Conservation (phyloP, 164 flowering plant genomes). For the Hamamelis virginiana region DNA sequence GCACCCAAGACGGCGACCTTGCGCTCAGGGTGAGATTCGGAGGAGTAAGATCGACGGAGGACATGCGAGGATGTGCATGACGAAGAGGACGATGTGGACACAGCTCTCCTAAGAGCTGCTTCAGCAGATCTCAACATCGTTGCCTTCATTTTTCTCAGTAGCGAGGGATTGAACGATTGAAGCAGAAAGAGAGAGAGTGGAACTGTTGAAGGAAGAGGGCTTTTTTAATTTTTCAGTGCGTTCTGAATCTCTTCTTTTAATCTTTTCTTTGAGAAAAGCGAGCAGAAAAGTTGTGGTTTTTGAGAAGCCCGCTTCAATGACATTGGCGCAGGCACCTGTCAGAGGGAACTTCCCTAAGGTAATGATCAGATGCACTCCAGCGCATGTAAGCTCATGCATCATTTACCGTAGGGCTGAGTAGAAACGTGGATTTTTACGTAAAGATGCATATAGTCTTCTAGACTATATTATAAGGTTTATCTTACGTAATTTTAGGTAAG, state of each 20-base stretch:
- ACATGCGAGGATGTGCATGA: constrained; percentile 9
- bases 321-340: background rate
- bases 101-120: constrained; percentile 26
- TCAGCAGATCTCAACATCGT: constrained; percentile 38
- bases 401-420: too few relatives aligned
- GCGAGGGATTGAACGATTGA: background rate
- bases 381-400: too few relatives aligned
- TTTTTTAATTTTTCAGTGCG: too few relatives aligned
- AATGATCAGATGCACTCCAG: too few relatives aligned
- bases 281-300: constrained; percentile 1
- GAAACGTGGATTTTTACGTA: too few relatives aligned
- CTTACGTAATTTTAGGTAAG: too few relatives aligned
- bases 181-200: background rate
- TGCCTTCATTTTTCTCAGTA: constrained; percentile 27
- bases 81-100: constrained; percentile 5
- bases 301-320: background rate
- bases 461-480: too few relatives aligned
- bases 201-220: too few relatives aligned
- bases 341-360: too few relatives aligned
- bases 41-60: constrained; percentile 25
- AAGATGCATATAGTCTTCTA: too few relatives aligned
- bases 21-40: constrained; percentile 33
- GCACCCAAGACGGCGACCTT: constrained; percentile 66
- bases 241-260: too few relatives aligned
- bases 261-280: too few relatives aligned